These are phyloP conservation scores for Phlebopus sp. DNA, from an alignment of 1,284 basidiomycete species.

Conservation along the genomic window DNA sequence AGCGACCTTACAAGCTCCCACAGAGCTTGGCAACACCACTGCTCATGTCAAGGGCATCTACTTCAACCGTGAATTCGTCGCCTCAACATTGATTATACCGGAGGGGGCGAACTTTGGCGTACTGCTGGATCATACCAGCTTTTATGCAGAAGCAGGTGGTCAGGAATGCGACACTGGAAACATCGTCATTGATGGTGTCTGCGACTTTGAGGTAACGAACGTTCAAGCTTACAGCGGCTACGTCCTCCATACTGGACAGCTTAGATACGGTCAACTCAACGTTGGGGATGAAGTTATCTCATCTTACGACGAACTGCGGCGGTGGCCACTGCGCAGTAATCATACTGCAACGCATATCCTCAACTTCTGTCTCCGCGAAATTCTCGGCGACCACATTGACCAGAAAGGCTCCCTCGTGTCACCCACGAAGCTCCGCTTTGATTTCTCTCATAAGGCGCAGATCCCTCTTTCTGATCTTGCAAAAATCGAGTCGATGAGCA, in stretches of 20 bases:
- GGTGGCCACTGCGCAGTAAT: constrained; percentile 95
- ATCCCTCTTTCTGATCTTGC: constrained; percentile 73
- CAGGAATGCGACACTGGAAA: constrained; percentile 97
- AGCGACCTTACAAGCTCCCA: constrained; percentile 2
- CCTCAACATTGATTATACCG: constrained; percentile 66
- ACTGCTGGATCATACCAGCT: constrained; percentile 91
- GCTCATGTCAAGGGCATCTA: constrained; percentile 87
- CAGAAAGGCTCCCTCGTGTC: constrained; percentile 98
- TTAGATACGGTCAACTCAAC: constrained; percentile 74
- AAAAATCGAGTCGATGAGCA: constrained; percentile 82
- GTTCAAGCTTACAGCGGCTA: constrained; percentile 88
- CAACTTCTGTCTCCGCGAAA: constrained; percentile 90
- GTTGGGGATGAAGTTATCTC: constrained; percentile 71
- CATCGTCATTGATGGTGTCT: constrained; percentile 88
- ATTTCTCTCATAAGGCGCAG: constrained; percentile 95
- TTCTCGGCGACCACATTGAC: constrained; percentile 95
- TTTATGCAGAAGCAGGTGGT: constrained; percentile 97
- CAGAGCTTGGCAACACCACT: constrained; percentile 74
- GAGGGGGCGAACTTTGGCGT: constrained; percentile 76
- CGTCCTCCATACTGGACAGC: constrained; percentile 84
- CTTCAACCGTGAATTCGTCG: constrained; percentile 74
- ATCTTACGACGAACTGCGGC: constrained; percentile 84
- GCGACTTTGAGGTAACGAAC: constrained; percentile 92
- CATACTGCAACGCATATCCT: constrained; percentile 99
- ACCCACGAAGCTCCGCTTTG: constrained; percentile 93